Evolutionary conservation across 306 rosid genomes (phyloP), one percentile per base, ranked within the genome.

Genomic region (Begonia fuchsioides): DNA sequence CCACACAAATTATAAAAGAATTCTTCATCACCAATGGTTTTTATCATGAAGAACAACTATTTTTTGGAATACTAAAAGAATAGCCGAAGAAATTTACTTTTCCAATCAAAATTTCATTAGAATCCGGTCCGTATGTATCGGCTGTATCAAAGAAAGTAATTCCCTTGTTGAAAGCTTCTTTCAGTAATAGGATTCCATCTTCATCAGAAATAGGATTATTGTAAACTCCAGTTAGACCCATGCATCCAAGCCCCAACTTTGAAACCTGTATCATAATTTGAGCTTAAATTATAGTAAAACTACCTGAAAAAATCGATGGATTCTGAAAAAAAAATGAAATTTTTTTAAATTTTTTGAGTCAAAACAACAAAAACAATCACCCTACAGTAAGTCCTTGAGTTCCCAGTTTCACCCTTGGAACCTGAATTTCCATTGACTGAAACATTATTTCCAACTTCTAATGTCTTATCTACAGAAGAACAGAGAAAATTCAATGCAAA

Each of bases 91-190:
- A 47, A 0, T 15, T 19, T 63, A 81, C 96, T 86, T 81, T 82
- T 53, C 93, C 90, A 15, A 86, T n/a, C 57, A 81, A 55, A 51
- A 81, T 11, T 60, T 81, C 95, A 17, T 81, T 86, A 3, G 75
- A 57, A 64, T 63, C 41, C 2, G 54, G 58, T 53, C 93, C 93
- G n/a, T n/a, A n/a, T n/a, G n/a, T n/a, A n/a, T n/a, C n/a, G n/a
- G n/a, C n/a, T n/a, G n/a, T n/a, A n/a, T 86, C 87, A 51, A 81
- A 86, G 61, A 86, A 86, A 1, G 93, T 85, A 50, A 85, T 65
- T 2, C 93, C 93, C 39, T 64, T 58, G 32, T 12, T 53, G 65
- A 76, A 86, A 0, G 93, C 88, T 12, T 81, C 13, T n/a, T 78
- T 78, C 20, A 86, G 65, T 15, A 81, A 16, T 2, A 77, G 70